Evolutionary conservation across 2,329 filamentous ascomycete genomes (phyloP).

Genomic region (Pseudogymnoascus sp.): DNA sequence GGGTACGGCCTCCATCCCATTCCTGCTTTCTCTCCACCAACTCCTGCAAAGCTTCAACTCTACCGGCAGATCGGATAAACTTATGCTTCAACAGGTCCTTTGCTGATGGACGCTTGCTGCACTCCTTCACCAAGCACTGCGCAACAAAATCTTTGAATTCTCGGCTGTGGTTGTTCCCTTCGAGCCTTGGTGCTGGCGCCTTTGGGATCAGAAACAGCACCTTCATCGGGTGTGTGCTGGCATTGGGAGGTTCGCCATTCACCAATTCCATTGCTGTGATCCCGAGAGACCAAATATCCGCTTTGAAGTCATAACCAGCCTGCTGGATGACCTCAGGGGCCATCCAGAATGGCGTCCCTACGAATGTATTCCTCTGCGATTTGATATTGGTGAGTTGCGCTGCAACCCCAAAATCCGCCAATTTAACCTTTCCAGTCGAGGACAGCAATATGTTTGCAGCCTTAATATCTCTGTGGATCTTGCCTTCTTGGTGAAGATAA

Average conservation of each 20-base stretch:
- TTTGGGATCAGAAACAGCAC: constrained; percentile 88
- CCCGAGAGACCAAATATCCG: constrained; percentile 87
- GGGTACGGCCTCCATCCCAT: constrained; percentile 67
- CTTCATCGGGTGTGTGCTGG: constrained; percentile 85
- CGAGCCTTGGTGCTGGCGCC: constrained; percentile 73
- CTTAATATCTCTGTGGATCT: constrained; percentile 96
- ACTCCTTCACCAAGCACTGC: constrained; percentile 86
- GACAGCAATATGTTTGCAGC: constrained; percentile 95
- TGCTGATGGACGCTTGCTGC: constrained; percentile 74
- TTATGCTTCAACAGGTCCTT: constrained; percentile 81
- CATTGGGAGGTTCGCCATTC: constrained; percentile 80
- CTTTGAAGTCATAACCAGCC: constrained; percentile 76
- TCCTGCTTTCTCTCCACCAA: constrained; percentile 75
- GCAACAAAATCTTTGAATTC: constrained; percentile 94
- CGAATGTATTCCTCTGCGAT: constrained; percentile 93
- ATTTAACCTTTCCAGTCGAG: constrained; percentile 81
- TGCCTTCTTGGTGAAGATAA: constrained; percentile 88
- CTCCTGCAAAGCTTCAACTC: constrained; percentile 80
- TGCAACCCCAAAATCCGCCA: constrained; percentile 95
- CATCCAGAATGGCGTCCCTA: constrained; percentile 97
- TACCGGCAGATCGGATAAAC: constrained; percentile 82
- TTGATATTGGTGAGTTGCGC: constrained; percentile 97
- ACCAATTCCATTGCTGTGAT: constrained; percentile 90
- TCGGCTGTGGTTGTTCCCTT: constrained; percentile 71
- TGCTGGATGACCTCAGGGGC: constrained; percentile 91